Base-by-base conservation (phyloP, 2,329 filamentous ascomycete species). In the Colletotrichum sp. region DNA sequence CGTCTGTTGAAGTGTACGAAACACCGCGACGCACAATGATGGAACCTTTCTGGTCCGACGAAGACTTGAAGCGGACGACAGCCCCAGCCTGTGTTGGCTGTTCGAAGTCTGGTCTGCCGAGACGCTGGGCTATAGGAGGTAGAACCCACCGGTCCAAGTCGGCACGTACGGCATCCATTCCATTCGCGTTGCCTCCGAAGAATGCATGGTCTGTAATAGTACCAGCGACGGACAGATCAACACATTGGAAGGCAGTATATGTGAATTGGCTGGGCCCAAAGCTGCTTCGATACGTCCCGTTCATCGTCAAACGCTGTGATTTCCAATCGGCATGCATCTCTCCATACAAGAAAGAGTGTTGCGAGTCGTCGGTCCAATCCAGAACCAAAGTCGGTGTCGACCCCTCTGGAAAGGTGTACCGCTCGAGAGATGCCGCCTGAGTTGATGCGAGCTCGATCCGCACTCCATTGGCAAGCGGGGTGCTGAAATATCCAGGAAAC, bases 401-500 rank as follows among this genome's bases (percentile, higher is more conserved):
- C 8, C 19, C 64, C 25, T 69, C 8, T 4, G 70, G 70, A 19
- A 72, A 72, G 6, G 32, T 61, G n/a, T 72, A 72, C 8, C 34
- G 29, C 64, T 68, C 64, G 1, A 68, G 55, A 13, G 63, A 68
- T 11, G 63, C 64, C 5, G 52, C 19, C 27, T 69, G 70, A 2
- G 63, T 72, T 13, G 52, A 49, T 15, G 70, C 63, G 8, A 72
- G 34, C 27, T 72, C 70, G 16, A 62, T 34, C 27, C 12, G 32
- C 5, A 68, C 52, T 0, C 63, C 52, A 7, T 61, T 52, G 4
- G 34, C 55, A 4, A 55, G 55, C 25, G 70, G 63, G 12, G 70
- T 72, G 25, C 70, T 72, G 36, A 68, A 72, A n/a, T 62, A 72
- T 12, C 70, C 70, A 12, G 64, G 64, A 8, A 72, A 72, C 1